phyloP scores from a whole-genome alignment of 495 filamentous ascomycete species.

The Hyaloscypha hepaticicola region DNA sequence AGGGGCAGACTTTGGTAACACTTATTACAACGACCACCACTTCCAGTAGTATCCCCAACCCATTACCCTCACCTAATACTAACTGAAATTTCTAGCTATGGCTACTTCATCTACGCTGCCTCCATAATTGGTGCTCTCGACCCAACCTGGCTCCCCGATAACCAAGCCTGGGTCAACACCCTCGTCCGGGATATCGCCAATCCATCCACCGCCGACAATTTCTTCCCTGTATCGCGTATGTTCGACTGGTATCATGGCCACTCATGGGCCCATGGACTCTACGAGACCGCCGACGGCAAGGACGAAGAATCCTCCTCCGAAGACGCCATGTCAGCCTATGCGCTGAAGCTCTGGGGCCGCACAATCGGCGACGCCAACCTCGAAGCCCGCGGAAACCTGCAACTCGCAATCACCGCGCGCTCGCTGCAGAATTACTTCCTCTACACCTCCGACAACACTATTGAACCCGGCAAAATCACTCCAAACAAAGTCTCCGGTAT shows the following conservation, averaged over 20 bases:
- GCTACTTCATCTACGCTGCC: conserved; percentile 88
- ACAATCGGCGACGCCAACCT: conserved; percentile 72
- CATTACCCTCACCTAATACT: conserved; percentile 34
- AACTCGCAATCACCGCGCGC: conserved; percentile 72
- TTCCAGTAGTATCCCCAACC: conserved; percentile 58
- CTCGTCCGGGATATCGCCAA: conserved; percentile 80
- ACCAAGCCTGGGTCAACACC: conserved; percentile 78
- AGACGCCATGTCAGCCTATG: conserved; percentile 85
- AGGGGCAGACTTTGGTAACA: conserved; percentile 77
- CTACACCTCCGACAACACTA: conserved; percentile 63
- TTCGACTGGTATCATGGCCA: conserved; percentile 98
- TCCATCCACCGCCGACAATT: conserved; percentile 63
- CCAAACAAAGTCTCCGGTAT: conserved; percentile 89
- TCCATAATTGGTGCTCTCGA: conserved; percentile 84
- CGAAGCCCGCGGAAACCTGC: conserved; percentile 84
- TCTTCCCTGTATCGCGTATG: conserved; percentile 80
- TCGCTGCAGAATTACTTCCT: conserved; percentile 80
- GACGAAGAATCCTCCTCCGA: conserved; percentile 91
- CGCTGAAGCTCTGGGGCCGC: conserved; percentile 90
- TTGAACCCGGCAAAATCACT: conserved; percentile 76
- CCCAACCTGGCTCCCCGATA: conserved; percentile 66
- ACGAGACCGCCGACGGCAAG: conserved; percentile 86
- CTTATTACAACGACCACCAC: conserved; percentile 93
- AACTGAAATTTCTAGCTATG: conserved; percentile 37
- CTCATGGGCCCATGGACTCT: conserved; percentile 95